Evolutionary conservation across 108 stramenopile genomes (phyloP).

Genomic region (Skeletonema marinoi): DNA sequence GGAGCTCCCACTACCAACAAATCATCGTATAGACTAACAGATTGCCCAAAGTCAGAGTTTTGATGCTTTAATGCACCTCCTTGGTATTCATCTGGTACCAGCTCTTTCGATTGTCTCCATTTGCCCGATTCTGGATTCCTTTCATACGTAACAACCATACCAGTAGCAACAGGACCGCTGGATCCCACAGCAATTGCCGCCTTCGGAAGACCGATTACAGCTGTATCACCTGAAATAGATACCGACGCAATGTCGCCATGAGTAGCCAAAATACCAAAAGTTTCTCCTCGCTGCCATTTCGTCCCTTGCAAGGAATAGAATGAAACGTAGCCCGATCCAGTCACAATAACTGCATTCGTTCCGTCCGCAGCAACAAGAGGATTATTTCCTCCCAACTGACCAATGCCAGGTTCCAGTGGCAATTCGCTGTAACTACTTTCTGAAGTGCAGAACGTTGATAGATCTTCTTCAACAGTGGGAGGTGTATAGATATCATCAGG

Average conservation of each 20-base stretch:
- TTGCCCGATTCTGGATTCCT: background rate
- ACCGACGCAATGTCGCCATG: slow-evolving; percentile 12
- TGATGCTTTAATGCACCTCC: background rate
- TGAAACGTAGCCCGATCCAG: slow-evolving; percentile 22
- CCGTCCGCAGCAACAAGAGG: slow-evolving; percentile 19
- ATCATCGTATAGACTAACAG: slow-evolving; percentile 22
- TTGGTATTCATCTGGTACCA: slow-evolving; percentile 17
- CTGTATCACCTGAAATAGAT: slow-evolving; percentile 14
- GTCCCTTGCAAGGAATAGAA: slow-evolving; percentile 7
- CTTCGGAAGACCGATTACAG: slow-evolving; percentile 16
- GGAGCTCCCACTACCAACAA: slow-evolving; percentile 27
- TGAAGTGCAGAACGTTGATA: background rate
- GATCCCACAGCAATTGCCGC: background rate
- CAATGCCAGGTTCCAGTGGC: slow-evolving; percentile 2
- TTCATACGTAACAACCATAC: slow-evolving; percentile 19
- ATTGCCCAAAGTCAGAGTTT: slow-evolving; percentile 7
- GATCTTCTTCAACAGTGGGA: background rate
- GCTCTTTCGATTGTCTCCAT: slow-evolving; percentile 14
- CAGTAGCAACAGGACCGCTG: slow-evolving; percentile 4
- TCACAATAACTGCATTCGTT: slow-evolving; percentile 14
- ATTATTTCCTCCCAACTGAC: background rate
- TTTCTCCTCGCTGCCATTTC: slow-evolving; percentile 9
- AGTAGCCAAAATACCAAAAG: slow-evolving; percentile 10
- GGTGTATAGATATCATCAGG: background rate
- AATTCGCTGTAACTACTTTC: background rate